Evolutionary conservation across 768 basidiomycete species (phyloP).

Genomic region (Clathrus columnatus): DNA sequence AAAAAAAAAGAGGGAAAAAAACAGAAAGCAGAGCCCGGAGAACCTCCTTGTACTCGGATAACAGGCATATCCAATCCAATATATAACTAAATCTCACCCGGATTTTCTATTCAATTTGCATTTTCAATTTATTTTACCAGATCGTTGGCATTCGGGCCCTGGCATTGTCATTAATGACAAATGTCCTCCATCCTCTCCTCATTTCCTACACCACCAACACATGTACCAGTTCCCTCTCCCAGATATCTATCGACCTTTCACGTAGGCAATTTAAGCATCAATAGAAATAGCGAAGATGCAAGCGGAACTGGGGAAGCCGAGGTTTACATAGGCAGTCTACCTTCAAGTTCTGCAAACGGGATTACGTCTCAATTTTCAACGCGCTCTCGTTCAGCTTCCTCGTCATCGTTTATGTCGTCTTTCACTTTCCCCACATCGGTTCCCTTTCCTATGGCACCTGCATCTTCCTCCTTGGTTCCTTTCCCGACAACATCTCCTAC

Average conservation of each 20-base stretch:
- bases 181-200: neutral
- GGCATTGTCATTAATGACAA: neutral
- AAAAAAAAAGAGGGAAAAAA: too few relatives aligned
- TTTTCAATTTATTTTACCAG: neutral
- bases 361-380: neutral
- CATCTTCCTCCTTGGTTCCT: neutral
- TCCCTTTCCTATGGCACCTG: neutral
- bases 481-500: neutral
- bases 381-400: neutral
- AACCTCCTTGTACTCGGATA: too few relatives aligned
- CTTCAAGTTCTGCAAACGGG: neutral
- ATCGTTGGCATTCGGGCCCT: neutral
- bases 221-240: neutral
- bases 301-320: neutral
- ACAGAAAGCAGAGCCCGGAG: too few relatives aligned
- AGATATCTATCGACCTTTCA: neutral
- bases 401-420: neutral
- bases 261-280: neutral
- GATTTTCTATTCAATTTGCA: too few relatives aligned
- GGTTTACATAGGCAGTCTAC: neutral
- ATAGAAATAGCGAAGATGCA: neutral
- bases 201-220: neutral
- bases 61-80: too few relatives aligned
- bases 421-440: neutral
- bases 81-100: too few relatives aligned